A percentile compares a stretch with the other conserved stretches of the same genome.
Conservation (phyloP, 2,329 filamentous ascomycete species). For the Cercospora zeae-maydis region DNA sequence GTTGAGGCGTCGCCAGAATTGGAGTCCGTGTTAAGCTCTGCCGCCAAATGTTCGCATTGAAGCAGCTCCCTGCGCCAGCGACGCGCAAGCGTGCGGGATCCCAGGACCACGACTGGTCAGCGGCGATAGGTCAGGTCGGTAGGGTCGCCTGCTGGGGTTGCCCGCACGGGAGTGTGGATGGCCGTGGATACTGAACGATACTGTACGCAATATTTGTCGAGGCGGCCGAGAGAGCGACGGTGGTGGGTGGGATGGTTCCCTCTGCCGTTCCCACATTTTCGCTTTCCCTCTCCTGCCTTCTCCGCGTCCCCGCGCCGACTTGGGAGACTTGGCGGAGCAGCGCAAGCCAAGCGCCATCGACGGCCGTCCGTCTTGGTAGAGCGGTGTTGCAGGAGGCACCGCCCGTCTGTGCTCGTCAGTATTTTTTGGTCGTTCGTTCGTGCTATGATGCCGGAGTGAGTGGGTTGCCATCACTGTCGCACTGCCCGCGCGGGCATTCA, state of each 20-base stretch:
- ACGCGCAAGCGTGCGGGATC: conserved; percentile 2
- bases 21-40: conserved; percentile 8
- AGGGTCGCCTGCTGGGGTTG: background rate
- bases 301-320: background rate
- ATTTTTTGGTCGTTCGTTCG: background rate
- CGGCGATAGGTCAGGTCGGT: background rate
- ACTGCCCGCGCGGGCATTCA: too few relatives aligned
- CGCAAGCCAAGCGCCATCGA: background rate
- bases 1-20: conserved; percentile 7
- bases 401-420: background rate
- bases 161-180: background rate
- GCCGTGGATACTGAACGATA: background rate
- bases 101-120: background rate
- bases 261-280: background rate
- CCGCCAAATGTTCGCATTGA: conserved; percentile 6
- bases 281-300: background rate
- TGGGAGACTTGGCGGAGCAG: background rate
- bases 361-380: background rate
- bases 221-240: background rate
- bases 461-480: too few relatives aligned
- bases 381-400: background rate
- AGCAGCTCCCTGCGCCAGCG: conserved; percentile 1
- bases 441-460: background rate
- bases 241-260: background rate
- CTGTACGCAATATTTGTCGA: background rate